Percentiles rank a stretch among this genome's conserved stretches.
phyloP scores from a whole-genome alignment of 371 early-diverging fungal genomes.

The Rhizopus sp. region DNA sequence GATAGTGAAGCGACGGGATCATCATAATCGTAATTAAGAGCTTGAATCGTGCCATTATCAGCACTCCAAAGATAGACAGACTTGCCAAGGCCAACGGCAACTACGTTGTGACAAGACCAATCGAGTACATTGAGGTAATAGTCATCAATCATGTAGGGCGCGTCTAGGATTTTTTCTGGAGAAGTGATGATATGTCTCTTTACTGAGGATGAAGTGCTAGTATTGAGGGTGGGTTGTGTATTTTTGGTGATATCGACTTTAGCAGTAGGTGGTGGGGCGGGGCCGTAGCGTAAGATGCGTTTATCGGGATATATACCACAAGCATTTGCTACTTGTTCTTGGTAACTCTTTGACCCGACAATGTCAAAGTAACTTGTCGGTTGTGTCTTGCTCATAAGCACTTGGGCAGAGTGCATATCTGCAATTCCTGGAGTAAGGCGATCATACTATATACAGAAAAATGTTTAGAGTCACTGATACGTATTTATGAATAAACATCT shows the following conservation, averaged over 20 bases:
- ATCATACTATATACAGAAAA: conserved; percentile 59
- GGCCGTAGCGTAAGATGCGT: conserved; percentile 33
- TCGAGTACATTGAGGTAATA: conserved; percentile 97
- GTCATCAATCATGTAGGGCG: conserved; percentile 93
- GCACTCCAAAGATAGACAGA: conserved; percentile 95
- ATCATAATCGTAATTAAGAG: conserved; percentile 58
- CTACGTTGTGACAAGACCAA: conserved; percentile 83
- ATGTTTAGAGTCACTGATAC: not conserved
- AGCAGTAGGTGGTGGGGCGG: not conserved
- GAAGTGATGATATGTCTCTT: conserved; percentile 69
- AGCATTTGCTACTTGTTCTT: conserved; percentile 78
- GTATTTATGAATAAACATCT: too few relatives aligned
- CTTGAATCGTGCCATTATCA: conserved; percentile 72
- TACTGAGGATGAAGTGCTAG: conserved; percentile 28
- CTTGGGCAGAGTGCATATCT: conserved; percentile 66
- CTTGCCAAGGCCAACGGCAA: conserved; percentile 90
- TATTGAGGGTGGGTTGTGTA: conserved; percentile 31
- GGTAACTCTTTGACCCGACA: conserved; percentile 55
- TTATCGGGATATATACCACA: conserved; percentile 68
- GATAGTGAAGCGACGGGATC: conserved; percentile 71
- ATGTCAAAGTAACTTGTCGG: conserved; percentile 10
- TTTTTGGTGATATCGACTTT: conserved; percentile 8
- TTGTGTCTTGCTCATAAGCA: conserved; percentile 51
- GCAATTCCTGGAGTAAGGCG: conserved; percentile 75
- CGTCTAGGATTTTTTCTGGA: conserved; percentile 85